Evolutionary conservation across 2,329 filamentous ascomycete genomes (phyloP).

Genomic region (Monosporascus sp.): DNA sequence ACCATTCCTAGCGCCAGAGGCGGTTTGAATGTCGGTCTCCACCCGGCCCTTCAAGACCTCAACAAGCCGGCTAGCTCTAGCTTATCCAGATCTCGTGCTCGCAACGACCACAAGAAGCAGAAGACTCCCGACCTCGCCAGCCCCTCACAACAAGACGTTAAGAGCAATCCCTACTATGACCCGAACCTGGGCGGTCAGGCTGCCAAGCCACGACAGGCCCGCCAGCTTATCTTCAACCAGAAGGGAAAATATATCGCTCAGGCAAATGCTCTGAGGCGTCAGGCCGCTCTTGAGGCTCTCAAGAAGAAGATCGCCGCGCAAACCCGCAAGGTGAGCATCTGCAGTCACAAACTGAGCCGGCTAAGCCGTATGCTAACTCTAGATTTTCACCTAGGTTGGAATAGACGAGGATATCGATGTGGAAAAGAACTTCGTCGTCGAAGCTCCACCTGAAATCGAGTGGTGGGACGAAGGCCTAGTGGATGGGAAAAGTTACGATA

Average conservation of each 20-base stretch:
- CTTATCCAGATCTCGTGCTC: slow-evolving; percentile 11
- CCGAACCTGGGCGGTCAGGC: slow-evolving; percentile 57
- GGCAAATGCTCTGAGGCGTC: slow-evolving; percentile 80
- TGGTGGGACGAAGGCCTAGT: slow-evolving; percentile 97
- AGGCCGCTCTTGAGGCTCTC: slow-evolving; percentile 87
- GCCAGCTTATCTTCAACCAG: slow-evolving; percentile 83
- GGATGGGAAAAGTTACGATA: slow-evolving; percentile 68
- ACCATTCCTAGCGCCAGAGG: slow-evolving; percentile 17
- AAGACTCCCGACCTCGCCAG: slow-evolving; percentile 26
- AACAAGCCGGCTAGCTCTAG: slow-evolving; percentile 18
- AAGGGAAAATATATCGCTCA: slow-evolving; percentile 98
- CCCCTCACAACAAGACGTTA: slow-evolving; percentile 27
- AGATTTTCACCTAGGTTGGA: slow-evolving; percentile 48
- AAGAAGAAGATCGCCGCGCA: slow-evolving; percentile 88
- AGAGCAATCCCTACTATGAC: slow-evolving; percentile 77
- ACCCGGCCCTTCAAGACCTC: slow-evolving; percentile 52
- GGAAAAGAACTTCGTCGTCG: slow-evolving; percentile 84
- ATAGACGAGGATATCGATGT: slow-evolving; percentile 87
- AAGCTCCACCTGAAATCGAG: slow-evolving; percentile 80
- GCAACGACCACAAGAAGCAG: slow-evolving; percentile 23
- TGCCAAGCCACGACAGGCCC: slow-evolving; percentile 61
- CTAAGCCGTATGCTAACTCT: neutral
- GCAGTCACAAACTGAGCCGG: too few relatives aligned
- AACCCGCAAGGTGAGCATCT: slow-evolving; percentile 56
- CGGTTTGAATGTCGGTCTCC: slow-evolving; percentile 58